Base-by-base conservation (phyloP, 768 basidiomycete species). In the Gymnopilus junonius region DNA sequence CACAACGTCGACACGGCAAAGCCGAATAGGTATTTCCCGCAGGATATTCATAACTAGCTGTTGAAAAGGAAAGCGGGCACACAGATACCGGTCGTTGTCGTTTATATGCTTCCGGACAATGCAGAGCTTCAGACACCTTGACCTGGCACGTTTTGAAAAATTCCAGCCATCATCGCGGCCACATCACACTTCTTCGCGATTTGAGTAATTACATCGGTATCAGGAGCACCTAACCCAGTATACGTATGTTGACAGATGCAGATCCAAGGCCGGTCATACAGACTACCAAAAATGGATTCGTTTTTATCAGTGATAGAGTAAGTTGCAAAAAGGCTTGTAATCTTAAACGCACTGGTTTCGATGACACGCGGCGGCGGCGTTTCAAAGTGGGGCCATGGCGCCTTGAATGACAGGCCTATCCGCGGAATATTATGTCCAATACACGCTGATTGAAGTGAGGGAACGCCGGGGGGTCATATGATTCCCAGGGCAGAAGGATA, bases 381-480 rank as follows among this genome's bases (percentile, higher is more conserved):
- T 58, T 63, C 42, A 59, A 46, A 55, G 55, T 39, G 48, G 48
- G 45, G 29, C 10, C 31, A 65, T 55, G 56, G 63, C 67, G 69
- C 65, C 59, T 66, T 70, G 62, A 65, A 50, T 70, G 69, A 68
- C 69, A 70, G 67, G 55, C 59, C 65, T 64, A 67, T 64, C 69
- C 69, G 69, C 69, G 69, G 69, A 65, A 63, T 25, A 25, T 40
- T 31, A 56, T 56, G 34, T 34, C 53, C 59, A 35, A 43, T 21
- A 27, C 29, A 50, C 40, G 40, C 40, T 55, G 42, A 45, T 37
- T 35, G 56, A 58, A 63, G 32, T 45, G 58, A n/a, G n/a, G n/a
- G n/a, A n/a, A n/a, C 15, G n/a, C 34, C 39, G 48, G 23, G 3
- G 20, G 51, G 8, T 20, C 14, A 32, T 45, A 42, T 37, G 55